Conservation (phyloP, 2,329 filamentous ascomycete species). For the Alternaria burnsii region DNA sequence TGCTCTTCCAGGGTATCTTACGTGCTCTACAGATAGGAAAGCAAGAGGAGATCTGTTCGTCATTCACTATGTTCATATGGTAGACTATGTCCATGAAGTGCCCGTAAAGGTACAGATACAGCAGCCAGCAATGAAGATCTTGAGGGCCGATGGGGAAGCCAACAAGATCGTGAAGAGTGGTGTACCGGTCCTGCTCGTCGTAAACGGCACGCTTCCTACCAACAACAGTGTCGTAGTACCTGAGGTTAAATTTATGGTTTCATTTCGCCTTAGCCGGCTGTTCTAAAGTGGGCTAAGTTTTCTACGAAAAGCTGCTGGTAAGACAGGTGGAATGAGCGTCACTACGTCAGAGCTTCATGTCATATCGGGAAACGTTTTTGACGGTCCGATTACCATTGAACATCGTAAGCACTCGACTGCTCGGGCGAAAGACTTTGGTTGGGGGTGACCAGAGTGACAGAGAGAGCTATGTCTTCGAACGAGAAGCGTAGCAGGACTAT, state of each 20-base stretch:
- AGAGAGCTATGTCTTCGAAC: slow-evolving; percentile 32
- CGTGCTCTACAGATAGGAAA: slow-evolving; percentile 28
- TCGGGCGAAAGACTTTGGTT: slow-evolving; percentile 45
- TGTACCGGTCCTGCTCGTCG: slow-evolving; percentile 57
- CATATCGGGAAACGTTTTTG: slow-evolving; percentile 12
- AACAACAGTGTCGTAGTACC: slow-evolving; percentile 1
- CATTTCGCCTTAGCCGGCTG: slow-evolving; percentile 20
- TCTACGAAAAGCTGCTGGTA: slow-evolving; percentile 18
- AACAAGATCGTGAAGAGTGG: slow-evolving; percentile 40
- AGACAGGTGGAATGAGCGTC: slow-evolving; percentile 27
- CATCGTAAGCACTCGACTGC: slow-evolving; percentile 38
- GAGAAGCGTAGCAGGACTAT: slow-evolving; percentile 37
- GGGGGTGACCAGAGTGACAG: slow-evolving; percentile 54
- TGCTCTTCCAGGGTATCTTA: slow-evolving; percentile 18
- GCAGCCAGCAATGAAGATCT: slow-evolving; percentile 18
- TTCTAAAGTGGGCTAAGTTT: not conserved
- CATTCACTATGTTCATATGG: slow-evolving; percentile 31
- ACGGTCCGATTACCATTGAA: slow-evolving; percentile 34
- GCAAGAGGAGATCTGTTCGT: slow-evolving; percentile 28
- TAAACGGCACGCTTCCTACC: slow-evolving; percentile 45
- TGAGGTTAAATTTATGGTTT: slow-evolving; percentile 20
- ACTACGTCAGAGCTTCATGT: slow-evolving; percentile 58
- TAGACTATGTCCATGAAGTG: slow-evolving; percentile 31
- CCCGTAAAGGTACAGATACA: slow-evolving; percentile 34
- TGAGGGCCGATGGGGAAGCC: not conserved